phyloP scores from a whole-genome alignment of 2,329 filamentous ascomycete genomes.

The Nakataea oryzae region DNA sequence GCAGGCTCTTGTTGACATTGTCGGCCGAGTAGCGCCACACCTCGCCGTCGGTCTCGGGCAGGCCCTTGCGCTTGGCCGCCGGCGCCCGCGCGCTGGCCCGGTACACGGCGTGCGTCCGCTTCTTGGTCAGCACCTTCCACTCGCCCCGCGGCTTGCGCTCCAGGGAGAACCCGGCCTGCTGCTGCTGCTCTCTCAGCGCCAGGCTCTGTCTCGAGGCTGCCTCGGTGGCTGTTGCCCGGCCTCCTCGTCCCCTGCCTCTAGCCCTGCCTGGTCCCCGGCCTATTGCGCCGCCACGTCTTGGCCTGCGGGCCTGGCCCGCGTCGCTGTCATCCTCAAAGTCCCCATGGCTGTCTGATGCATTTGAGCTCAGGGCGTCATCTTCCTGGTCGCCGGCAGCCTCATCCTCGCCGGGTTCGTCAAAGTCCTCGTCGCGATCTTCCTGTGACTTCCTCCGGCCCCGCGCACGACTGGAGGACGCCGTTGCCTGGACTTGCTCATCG shows the following conservation, averaged over 20 bases:
- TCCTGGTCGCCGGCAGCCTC: neutral
- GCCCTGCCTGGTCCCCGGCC: too few species aligned
- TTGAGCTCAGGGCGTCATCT: neutral
- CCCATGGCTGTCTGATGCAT: neutral
- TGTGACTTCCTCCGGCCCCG: neutral
- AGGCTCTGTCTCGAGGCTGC: neutral
- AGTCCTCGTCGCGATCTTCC: neutral
- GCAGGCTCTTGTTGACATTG: slow-evolving; percentile 6
- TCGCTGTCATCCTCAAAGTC: neutral
- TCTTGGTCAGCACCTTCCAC: neutral
- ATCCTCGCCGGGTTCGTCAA: neutral
- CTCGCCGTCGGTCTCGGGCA: slow-evolving; percentile 2
- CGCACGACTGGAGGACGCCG: neutral
- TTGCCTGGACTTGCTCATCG: neutral
- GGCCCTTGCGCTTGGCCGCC: neutral
- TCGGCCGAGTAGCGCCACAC: slow-evolving; percentile 3
- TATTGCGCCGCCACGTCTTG: neutral
- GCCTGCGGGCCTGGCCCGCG: too few species aligned
- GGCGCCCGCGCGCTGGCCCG: neutral
- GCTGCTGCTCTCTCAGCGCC: neutral
- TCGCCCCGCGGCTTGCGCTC: neutral
- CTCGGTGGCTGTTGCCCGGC: neutral
- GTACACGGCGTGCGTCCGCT: neutral
- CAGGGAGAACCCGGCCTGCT: neutral
- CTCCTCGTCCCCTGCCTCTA: neutral